A percentile compares a stretch with the other conserved stretches of the same genome.
Conservation (phyloP, 768 basidiomycete species). For the Mycena albidolilacea region DNA sequence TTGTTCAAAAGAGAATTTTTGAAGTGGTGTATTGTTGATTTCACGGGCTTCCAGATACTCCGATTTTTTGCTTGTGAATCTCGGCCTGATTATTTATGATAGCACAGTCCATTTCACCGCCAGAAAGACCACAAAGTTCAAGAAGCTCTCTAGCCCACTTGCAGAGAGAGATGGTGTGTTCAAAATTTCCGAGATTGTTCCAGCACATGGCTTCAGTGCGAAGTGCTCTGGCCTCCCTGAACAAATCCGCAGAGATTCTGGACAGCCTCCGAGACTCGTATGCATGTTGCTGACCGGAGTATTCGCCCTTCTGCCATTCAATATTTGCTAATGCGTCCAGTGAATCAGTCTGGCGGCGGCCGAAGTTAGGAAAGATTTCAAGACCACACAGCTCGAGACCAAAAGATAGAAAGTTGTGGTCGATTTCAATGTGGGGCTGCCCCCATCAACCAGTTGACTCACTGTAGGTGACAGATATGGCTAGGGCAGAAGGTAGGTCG, state of each 20-base stretch:
- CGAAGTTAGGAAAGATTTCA: no score
- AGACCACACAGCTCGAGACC: no score
- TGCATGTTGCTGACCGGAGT: neutral
- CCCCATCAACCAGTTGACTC: no score
- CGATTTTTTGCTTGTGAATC: neutral
- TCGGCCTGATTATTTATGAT: neutral
- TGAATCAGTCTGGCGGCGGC: neutral
- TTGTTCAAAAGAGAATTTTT: neutral
- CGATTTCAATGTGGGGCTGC: no score
- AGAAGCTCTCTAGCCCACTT: neutral
- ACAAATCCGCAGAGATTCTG: neutral
- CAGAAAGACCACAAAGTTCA: constrained; percentile 5
- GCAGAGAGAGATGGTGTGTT: neutral
- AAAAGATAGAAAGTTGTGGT: no score
- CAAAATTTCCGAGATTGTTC: neutral
- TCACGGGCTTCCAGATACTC: constrained; percentile 1
- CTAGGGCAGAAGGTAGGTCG: no score
- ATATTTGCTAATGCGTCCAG: neutral
- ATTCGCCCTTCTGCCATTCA: neutral
- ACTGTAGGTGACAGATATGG: no score
- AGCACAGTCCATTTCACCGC: neutral
- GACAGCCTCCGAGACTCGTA: neutral
- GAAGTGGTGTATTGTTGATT: neutral
- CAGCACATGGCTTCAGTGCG: neutral
- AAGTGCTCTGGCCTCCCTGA: neutral